These are phyloP conservation scores for Elaeis oleifera DNA, from an alignment of 202 grass and related monocot species.

Conservation along the genomic window DNA sequence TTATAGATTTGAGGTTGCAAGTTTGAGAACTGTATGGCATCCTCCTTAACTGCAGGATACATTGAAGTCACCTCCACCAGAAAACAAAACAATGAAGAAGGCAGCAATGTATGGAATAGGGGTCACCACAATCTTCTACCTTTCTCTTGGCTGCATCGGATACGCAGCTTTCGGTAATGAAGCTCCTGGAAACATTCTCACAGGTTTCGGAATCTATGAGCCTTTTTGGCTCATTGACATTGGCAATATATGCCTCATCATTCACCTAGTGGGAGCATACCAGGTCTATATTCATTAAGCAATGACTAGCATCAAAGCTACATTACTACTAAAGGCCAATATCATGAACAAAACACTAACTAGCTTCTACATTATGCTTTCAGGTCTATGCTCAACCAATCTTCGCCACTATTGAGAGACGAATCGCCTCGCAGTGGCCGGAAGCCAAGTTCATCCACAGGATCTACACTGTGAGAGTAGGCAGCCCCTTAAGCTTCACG, in stretches of 20 bases:
- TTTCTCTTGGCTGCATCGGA: slow-evolving; percentile 68
- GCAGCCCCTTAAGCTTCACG: slow-evolving; percentile 36
- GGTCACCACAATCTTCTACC: slow-evolving; percentile 82
- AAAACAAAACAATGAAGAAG: slow-evolving; percentile 87
- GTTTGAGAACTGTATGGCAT: not conserved
- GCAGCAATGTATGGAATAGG: slow-evolving; percentile 63
- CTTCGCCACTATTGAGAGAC: slow-evolving; percentile 52
- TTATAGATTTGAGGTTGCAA: not conserved
- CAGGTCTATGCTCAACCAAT: slow-evolving; percentile 80
- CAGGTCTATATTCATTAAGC: slow-evolving; percentile 34
- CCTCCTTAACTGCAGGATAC: slow-evolving; percentile 56
- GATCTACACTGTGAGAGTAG: slow-evolving; percentile 38
- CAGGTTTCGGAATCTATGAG: slow-evolving; percentile 50
- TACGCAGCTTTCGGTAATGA: slow-evolving; percentile 77
- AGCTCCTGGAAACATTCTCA: slow-evolving; percentile 80
- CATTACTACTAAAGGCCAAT: too few species aligned
- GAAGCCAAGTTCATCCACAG: slow-evolving; percentile 44
- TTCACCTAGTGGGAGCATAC: slow-evolving; percentile 87
- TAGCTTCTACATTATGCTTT: not conserved
- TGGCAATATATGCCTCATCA: slow-evolving; percentile 73
- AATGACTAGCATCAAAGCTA: too few species aligned
- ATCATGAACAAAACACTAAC: too few species aligned
- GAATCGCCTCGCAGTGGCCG: slow-evolving; percentile 41
- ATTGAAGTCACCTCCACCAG: slow-evolving; percentile 58
- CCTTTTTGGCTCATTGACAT: slow-evolving; percentile 83